Percentiles rank a stretch among this genome's conserved stretches.
These are phyloP conservation scores for Lactarius indigo DNA, from an alignment of 768 basidiomycete genomes.

Conservation along the genomic window DNA sequence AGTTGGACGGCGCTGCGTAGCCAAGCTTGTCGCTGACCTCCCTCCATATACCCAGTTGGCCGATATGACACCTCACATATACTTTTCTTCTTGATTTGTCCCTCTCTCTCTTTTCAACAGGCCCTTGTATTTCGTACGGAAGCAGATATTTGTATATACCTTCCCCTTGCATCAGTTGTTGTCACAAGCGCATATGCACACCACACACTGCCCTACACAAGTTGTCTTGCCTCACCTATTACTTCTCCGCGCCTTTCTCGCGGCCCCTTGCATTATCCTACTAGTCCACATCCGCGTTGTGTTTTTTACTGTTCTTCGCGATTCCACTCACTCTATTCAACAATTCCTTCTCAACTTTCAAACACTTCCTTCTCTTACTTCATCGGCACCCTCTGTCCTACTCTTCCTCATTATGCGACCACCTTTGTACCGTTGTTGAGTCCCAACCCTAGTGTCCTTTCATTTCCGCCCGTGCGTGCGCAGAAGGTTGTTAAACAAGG, in stretches of 20 bases:
- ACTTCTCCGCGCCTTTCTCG: neutral
- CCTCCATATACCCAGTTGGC: neutral
- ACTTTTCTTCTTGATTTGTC: neutral
- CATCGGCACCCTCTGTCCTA: neutral
- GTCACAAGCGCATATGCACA: neutral
- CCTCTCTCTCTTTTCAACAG: neutral
- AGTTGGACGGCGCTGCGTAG: neutral
- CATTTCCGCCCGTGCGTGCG: neutral
- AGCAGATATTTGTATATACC: neutral
- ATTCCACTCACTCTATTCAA: neutral
- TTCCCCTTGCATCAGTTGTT: neutral
- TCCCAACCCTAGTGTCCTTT: neutral
- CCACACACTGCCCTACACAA: neutral
- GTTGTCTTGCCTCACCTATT: neutral
- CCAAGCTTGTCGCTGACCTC: neutral
- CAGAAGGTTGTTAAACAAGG: neutral
- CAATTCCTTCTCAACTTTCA: neutral
- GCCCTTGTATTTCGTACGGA: constrained; percentile 12
- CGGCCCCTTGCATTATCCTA: neutral
- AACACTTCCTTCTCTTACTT: neutral
- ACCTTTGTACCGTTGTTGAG: neutral
- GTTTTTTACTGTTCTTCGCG: neutral
- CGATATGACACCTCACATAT: neutral
- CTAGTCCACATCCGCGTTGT: neutral
- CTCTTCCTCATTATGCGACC: neutral